Percentiles rank a stretch among this genome's conserved stretches.
These are phyloP conservation scores for Lachancea dasiensis DNA, from an alignment of 805 yeast genomes.

Conservation along the genomic window DNA sequence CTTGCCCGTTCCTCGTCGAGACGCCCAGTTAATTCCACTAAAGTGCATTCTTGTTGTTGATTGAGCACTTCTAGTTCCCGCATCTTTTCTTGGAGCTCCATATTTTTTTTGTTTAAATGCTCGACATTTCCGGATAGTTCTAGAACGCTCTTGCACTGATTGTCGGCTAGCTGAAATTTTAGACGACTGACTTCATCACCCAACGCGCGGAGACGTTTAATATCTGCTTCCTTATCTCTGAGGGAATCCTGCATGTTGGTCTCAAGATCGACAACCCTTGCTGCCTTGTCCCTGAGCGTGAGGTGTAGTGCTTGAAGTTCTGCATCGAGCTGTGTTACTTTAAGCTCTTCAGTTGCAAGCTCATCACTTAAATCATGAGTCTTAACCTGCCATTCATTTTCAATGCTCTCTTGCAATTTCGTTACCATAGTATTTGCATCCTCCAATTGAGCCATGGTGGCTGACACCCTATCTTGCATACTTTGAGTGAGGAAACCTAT, in stretches of 20 bases:
- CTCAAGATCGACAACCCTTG: not conserved
- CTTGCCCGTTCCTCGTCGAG: not conserved
- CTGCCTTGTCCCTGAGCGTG: not conserved
- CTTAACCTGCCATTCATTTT: conserved; percentile 3
- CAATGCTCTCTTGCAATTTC: not conserved
- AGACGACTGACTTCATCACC: conserved; percentile 4
- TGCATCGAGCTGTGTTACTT: not conserved
- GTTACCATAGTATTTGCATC: not conserved
- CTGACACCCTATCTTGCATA: conserved; percentile 5
- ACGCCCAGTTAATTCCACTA: conserved; percentile 2
- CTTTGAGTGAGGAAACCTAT: conserved; percentile 15
- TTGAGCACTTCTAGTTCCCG: not conserved
- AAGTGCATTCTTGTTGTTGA: not conserved
- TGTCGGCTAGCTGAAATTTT: conserved; percentile 4
- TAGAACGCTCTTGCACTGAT: conserved; percentile 5
- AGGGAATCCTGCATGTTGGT: conserved; percentile 2
- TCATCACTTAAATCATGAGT: conserved; percentile 5
- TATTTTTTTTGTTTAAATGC: not conserved
- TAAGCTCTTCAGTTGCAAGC: conserved; percentile 1
- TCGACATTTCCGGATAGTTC: not conserved
- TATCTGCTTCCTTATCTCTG: conserved; percentile 2
- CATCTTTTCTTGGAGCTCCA: not conserved
- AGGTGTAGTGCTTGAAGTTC: not conserved
- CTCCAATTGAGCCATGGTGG: not conserved
- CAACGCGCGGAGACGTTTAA: not conserved